Conservation (phyloP, 1,284 basidiomycete species). For the Ustilago trichophora region DNA sequence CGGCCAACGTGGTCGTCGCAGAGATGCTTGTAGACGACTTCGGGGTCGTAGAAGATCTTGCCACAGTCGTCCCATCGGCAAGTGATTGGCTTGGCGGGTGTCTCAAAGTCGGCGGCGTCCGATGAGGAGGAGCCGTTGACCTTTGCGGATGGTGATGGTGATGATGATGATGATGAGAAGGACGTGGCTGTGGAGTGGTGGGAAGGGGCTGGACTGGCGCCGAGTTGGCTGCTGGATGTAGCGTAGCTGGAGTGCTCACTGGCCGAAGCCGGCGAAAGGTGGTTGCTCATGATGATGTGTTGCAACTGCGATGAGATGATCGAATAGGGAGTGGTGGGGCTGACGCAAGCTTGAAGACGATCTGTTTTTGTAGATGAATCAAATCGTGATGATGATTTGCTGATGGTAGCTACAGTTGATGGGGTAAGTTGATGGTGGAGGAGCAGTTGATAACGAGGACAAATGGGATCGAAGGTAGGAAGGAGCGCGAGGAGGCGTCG, state of each 20-base stretch:
- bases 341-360: too few species aligned
- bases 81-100: conserved; percentile 42
- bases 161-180: conserved; percentile 41
- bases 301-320: too few species aligned
- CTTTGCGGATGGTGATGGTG: conserved; percentile 25
- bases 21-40: conserved; percentile 84
- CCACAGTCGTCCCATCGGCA: conserved; percentile 62
- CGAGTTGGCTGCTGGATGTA: conserved; percentile 31
- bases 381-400: too few species aligned
- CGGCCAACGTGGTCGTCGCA: conserved; percentile 94
- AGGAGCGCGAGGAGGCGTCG: conserved; percentile 5
- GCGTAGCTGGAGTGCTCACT: conserved; percentile 52
- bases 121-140: conserved; percentile 6
- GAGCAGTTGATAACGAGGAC: neutral
- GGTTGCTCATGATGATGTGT: conserved; percentile 36
- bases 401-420: conserved; percentile 4
- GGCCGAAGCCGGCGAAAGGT: conserved; percentile 40
- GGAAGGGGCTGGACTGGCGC: conserved; percentile 40
- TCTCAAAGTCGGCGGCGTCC: conserved; percentile 30
- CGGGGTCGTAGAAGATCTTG: conserved; percentile 68
- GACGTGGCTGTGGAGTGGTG: conserved; percentile 45
- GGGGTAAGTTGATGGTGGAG: conserved; percentile 3
- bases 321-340: too few species aligned
- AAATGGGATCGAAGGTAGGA: neutral
- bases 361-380: too few species aligned